Base-by-base conservation (phyloP, 1,284 basidiomycete genomes). In the Flammula alnicola region DNA sequence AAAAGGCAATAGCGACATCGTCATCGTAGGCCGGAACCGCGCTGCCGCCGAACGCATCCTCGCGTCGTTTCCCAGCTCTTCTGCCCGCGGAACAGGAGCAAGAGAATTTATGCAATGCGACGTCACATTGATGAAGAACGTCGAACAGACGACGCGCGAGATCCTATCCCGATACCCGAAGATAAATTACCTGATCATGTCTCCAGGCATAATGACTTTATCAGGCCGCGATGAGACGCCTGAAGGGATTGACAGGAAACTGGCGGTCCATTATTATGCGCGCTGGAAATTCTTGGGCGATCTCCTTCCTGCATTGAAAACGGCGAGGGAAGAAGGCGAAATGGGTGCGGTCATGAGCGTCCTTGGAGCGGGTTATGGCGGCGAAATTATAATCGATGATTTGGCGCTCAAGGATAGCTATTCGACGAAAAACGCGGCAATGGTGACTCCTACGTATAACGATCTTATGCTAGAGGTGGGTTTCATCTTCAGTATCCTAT, bases 191-290 rank as follows among this genome's bases (percentile, higher is more conserved):
- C 65, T 79, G 22, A 61, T 77, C 17, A 64, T 77, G 59, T 65
- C 69, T 1, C 58, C 69, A 7, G 74, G 74, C 4, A 56, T 70
- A 26, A 51, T 76, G 51, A 65, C 69, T 1, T 58, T 66, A 43
- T 59, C 63, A 8, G 74, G 73, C 7, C 57, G 73, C n/a, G 68
- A 71, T 22, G 74, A 76, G 50, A 76, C 77, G 6, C 59, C 63
- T 23, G 77, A 79, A 44, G 77, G 76, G 0, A 70, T 79, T 27
- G 78, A 79, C 49, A 71, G 58, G 48, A 78, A 78, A 57, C 54
- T 79, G 16, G 76, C 75, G 0, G 61, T 76, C 4, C 65, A 74
- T 52, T 78, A 78, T 49, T 77, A 78, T 50, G 63, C 72, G 12
- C 62, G 76, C 17, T 79, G 71, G 71, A 72, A 70, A 51, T 77